Evolutionary conservation across 495 filamentous ascomycete species (phyloP).

Genomic region (Umbilicaria muhlenbergii): DNA sequence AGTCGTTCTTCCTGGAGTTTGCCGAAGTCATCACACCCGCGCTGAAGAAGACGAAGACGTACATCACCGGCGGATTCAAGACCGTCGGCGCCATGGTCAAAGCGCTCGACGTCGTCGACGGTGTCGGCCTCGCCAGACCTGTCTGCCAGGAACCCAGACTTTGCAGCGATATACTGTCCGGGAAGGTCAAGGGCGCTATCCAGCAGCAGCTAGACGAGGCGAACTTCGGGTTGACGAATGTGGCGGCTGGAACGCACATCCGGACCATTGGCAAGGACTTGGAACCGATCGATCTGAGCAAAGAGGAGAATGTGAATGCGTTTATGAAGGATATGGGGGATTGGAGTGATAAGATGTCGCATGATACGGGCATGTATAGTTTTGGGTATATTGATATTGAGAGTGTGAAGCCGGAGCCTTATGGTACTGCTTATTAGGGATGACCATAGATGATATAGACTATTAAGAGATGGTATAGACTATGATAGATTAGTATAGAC

Average conservation of each 20-base stretch:
- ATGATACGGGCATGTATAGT: constrained; percentile 18
- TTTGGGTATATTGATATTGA: constrained; percentile 27
- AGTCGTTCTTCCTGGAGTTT: constrained; percentile 53
- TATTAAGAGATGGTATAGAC: background rate
- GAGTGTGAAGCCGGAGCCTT: constrained; percentile 16
- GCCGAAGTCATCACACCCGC: constrained; percentile 42
- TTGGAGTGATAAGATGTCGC: constrained; percentile 20
- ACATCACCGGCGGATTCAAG: constrained; percentile 47
- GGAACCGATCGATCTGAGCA: constrained; percentile 35
- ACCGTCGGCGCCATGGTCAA: constrained; percentile 46
- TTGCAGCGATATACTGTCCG: constrained; percentile 30
- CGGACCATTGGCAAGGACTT: constrained; percentile 35
- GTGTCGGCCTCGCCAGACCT: constrained; percentile 39
- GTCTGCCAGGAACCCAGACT: constrained; percentile 35
- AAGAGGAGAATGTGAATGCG: constrained; percentile 23
- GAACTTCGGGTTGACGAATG: constrained; percentile 28
- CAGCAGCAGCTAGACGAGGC: constrained; percentile 27
- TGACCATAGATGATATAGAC: too few relatives aligned
- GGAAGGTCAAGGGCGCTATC: constrained; percentile 29
- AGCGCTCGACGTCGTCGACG: constrained; percentile 39
- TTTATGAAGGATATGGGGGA: constrained; percentile 26
- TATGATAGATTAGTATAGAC: too few relatives aligned
- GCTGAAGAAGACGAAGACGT: constrained; percentile 36
- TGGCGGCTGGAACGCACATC: constrained; percentile 33
- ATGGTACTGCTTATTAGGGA: constrained; percentile 14